Conservation (phyloP, 352 stramenopile genomes). For the Phytophthora ohioensis region DNA sequence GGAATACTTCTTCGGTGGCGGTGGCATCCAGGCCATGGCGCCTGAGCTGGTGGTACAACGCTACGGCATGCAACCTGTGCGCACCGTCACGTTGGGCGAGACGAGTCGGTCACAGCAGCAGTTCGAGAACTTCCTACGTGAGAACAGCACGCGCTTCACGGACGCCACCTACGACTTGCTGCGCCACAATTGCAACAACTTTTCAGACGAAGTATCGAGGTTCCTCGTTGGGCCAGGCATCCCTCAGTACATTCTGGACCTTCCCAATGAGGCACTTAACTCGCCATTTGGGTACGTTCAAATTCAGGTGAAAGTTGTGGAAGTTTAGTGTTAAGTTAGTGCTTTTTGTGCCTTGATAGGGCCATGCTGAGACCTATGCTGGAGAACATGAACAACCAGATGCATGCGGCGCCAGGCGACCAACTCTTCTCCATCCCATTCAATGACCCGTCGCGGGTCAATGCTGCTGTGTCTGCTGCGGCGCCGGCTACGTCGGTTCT, state of each 20-base stretch:
- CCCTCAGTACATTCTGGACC: slow-evolving; percentile 90
- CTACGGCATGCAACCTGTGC: slow-evolving; percentile 90
- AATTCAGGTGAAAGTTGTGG: neutral
- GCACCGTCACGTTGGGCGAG: slow-evolving; percentile 79
- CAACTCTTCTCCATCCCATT: slow-evolving; percentile 78
- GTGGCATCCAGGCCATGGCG: slow-evolving; percentile 88
- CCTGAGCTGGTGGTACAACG: slow-evolving; percentile 74
- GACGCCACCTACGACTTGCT: slow-evolving; percentile 95
- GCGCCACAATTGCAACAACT: slow-evolving; percentile 98
- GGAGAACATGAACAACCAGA: slow-evolving; percentile 86
- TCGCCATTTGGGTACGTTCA: slow-evolving; percentile 87
- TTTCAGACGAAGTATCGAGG: slow-evolving; percentile 90
- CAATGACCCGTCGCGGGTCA: slow-evolving; percentile 62
- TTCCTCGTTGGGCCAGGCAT: slow-evolving; percentile 92
- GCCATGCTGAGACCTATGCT: slow-evolving; percentile 85
- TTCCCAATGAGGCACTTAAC: slow-evolving; percentile 89
- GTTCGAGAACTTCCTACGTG: slow-evolving; percentile 88
- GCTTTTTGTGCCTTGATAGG: slow-evolving; percentile 29
- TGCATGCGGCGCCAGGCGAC: slow-evolving; percentile 55
- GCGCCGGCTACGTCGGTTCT: slow-evolving; percentile 12
- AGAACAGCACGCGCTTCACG: slow-evolving; percentile 87
- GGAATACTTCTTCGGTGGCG: slow-evolving; percentile 97
- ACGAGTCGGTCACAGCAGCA: slow-evolving; percentile 75
- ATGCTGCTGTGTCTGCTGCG: slow-evolving; percentile 15
- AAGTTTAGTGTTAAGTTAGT: slow-evolving; percentile 12